phyloP scores from a whole-genome alignment of 371 early-diverging fungal species.

The Mucor irregularis region DNA sequence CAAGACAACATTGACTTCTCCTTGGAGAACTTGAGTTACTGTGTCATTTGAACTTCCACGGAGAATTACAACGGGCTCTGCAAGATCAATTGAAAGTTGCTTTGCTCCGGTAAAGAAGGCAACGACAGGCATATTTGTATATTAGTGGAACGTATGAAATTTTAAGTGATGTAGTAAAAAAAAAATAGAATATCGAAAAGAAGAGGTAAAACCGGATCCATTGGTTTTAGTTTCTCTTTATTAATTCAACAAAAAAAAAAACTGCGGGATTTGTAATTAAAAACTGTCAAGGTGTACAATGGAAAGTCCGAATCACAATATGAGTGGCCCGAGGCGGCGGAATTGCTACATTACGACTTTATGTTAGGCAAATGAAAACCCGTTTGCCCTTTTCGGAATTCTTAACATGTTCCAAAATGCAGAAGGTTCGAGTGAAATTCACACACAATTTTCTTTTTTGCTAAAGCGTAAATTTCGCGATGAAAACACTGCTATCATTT shows the following conservation, averaged over 20 bases:
- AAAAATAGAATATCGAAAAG: not conserved
- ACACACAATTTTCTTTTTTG: not conserved
- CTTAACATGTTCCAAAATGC: no score
- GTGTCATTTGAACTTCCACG: constrained; percentile 33
- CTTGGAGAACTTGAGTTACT: constrained; percentile 39
- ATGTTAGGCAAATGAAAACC: not conserved
- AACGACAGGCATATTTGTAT: constrained; percentile 30
- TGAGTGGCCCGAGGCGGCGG: not conserved
- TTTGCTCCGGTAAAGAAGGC: constrained; percentile 44
- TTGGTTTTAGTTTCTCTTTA: no score
- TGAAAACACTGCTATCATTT: constrained; percentile 20
- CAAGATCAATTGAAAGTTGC: constrained; percentile 48
- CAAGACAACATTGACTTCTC: constrained; percentile 44
- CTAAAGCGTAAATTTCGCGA: not conserved
- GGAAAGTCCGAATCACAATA: not conserved
- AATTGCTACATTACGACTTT: no score
- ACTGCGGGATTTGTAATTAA: not conserved
- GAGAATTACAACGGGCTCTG: constrained; percentile 47
- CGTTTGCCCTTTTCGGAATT: no score
- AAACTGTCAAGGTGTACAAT: not conserved
- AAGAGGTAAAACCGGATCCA: no score
- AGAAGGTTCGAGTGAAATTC: not conserved
- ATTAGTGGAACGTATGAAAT: not conserved
- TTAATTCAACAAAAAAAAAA: not conserved
- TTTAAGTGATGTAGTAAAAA: not conserved